phyloP scores from a whole-genome alignment of 2,329 filamentous ascomycete genomes.

The Colletotrichum horii region DNA sequence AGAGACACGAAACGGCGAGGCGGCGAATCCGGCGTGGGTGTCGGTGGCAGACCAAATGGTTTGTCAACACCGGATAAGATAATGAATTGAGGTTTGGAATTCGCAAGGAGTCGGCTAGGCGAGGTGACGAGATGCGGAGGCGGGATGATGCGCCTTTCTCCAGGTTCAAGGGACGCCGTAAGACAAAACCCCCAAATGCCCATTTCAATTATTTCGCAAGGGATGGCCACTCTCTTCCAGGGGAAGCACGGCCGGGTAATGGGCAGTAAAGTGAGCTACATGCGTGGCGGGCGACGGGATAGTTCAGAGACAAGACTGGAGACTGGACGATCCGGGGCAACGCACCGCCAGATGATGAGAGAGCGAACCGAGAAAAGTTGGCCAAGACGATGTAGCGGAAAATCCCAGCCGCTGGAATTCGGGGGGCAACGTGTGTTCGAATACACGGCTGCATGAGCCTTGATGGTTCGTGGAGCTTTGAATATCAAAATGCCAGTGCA shows the following conservation, averaged over 20 bases:
- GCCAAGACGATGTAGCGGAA: neutral
- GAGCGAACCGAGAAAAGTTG: neutral
- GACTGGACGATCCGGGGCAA: conserved; percentile 8
- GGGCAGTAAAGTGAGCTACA: neutral
- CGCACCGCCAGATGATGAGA: neutral
- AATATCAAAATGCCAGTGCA: conserved; percentile 3
- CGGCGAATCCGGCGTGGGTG: conserved; percentile 11
- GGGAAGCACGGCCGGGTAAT: neutral
- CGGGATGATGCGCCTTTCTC: conserved; percentile 2
- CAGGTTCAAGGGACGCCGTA: neutral
- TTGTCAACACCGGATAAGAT: neutral
- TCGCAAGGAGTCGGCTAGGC: neutral
- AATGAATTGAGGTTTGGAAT: neutral
- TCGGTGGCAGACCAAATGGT: neutral
- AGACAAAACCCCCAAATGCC: neutral
- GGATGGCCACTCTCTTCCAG: neutral
- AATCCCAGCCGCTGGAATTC: neutral
- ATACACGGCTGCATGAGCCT: neutral
- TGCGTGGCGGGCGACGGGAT: neutral
- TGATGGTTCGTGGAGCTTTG: neutral
- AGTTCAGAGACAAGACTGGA: neutral
- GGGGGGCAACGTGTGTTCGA: neutral
- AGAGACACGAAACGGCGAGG: conserved; percentile 10
- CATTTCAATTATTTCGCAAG: neutral
- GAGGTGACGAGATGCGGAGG: neutral